These are phyloP conservation scores for Cucurbita moschata DNA, from an alignment of 306 rosid genomes.

Conservation along the genomic window DNA sequence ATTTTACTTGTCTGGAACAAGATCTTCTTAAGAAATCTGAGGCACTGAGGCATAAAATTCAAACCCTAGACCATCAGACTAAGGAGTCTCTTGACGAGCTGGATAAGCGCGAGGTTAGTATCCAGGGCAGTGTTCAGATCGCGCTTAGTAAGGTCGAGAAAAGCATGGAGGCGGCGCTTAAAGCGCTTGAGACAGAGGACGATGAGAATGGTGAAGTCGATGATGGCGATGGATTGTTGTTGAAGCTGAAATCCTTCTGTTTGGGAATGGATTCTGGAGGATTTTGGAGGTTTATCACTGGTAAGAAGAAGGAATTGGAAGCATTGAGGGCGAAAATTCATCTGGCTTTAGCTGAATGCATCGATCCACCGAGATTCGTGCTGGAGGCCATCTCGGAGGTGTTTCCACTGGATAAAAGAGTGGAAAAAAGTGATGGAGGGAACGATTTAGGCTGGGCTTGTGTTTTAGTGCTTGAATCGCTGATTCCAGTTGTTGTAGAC, in stretches of 20 bases:
- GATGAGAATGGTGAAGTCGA: constrained; percentile 75
- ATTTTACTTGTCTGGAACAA: constrained; percentile 65
- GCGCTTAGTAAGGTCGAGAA: constrained; percentile 50
- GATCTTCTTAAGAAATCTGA: constrained; percentile 63
- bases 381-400: constrained; percentile 84
- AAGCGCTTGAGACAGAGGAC: constrained; percentile 13
- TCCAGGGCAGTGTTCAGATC: constrained; percentile 58
- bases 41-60: constrained; percentile 48
- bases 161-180: constrained; percentile 41
- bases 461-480: constrained; percentile 67
- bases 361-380: constrained; percentile 83
- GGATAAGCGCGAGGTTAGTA: constrained; percentile 62
- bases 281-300: constrained; percentile 62
- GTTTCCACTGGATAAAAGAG: constrained; percentile 76
- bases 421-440: constrained; percentile 33
- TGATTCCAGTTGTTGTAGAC: constrained; percentile 71
- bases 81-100: constrained; percentile 48
- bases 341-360: constrained; percentile 48
- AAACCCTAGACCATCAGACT: constrained; percentile 44
- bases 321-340: constrained; percentile 58
- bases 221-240: constrained; percentile 46
- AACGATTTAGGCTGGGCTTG: constrained; percentile 95
- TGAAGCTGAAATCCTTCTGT: constrained; percentile 49
- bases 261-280: constrained; percentile 58
- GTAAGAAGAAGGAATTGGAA: constrained; percentile 76